Evolutionary conservation across 148 eudicot species (phyloP), one percentile per base, ranked within the genome.

Genomic region (Salicornia ramosissima): DNA sequence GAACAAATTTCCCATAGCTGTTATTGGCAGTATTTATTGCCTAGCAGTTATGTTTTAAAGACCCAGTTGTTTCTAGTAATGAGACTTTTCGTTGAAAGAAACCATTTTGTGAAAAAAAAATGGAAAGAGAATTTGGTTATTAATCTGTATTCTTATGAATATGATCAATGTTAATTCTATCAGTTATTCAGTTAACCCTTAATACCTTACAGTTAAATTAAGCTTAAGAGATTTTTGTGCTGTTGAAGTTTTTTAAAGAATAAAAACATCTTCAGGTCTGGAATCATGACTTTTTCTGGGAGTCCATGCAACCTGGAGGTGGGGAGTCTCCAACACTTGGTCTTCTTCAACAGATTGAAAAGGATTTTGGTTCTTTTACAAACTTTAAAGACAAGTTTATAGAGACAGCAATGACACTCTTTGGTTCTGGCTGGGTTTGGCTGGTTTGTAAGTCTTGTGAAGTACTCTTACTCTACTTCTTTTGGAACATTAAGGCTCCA

Each of bases 241-340:
- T 10, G 18, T 47, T n/a, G 46, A 59, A 59, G 40, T 64, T 12
- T 74, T 29, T 45, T 64, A 56, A 49, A n/a, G n/a, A n/a, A n/a
- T 39, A 25, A 31, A n/a, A 65, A 18, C 19, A 60, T 64, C 75
- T 76, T 21, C 75, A 93, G 98, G 96, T 93, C 28, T 93, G 95
- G 96, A 93, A 90, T 80, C 96, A 93, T 64, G 95, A 93, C 69
- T 93, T 93, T 79, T 93, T 93, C 83, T 93, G 96, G 96, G 98
- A 93, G 75, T 86, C 96, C 60, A 93, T 93, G 96, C 92, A 86
- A 81, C 96, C 98, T 57, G 98, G 88, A 71, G 96, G 98, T 28
- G 98, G 90, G 55, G 81, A 81, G 59, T 73, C 80, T 79, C 98
- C 98, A 10, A 82, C 74, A 71, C 69, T 88, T 72, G 96, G 92